These are phyloP conservation scores for Cyclostephanos tholiformis DNA, from an alignment of 108 stramenopile species.

Conservation along the genomic window DNA sequence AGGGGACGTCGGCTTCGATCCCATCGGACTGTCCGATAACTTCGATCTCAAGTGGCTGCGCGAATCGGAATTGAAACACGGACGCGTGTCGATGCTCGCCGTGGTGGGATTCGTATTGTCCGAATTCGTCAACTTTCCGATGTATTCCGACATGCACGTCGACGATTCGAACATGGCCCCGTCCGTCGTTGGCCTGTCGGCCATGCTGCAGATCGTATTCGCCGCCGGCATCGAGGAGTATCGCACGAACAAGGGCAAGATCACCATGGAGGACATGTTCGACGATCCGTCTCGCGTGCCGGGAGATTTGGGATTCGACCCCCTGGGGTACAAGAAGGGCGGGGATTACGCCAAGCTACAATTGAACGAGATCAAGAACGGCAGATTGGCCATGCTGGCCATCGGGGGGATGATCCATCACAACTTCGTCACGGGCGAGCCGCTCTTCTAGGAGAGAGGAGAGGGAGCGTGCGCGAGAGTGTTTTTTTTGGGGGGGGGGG, in stretches of 20 bases:
- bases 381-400: constrained; percentile 87
- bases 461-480: too few species aligned
- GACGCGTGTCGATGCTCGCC: constrained; percentile 94
- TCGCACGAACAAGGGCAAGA: constrained; percentile 89
- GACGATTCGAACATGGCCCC: constrained; percentile 88
- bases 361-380: constrained; percentile 89
- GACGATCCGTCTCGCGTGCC: constrained; percentile 69
- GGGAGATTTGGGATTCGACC: constrained; percentile 86
- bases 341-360: constrained; percentile 68
- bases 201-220: constrained; percentile 90
- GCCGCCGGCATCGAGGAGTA: constrained; percentile 79
- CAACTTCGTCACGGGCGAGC: constrained; percentile 86
- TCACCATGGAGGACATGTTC: constrained; percentile 92
- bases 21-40: constrained; percentile 87
- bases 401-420: constrained; percentile 93
- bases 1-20: constrained; percentile 93
- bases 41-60: constrained; percentile 97
- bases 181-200: constrained; percentile 61
- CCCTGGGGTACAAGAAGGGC: constrained; percentile 64
- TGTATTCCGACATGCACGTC: constrained; percentile 66
- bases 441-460: constrained; percentile 58
- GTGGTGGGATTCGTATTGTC: constrained; percentile 76
- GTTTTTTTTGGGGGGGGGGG: too few species aligned
- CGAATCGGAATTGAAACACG: constrained; percentile 97
- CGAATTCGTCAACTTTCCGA: constrained; percentile 82